phyloP scores from a whole-genome alignment of 495 filamentous ascomycete species.

The Penicillium soppii region DNA sequence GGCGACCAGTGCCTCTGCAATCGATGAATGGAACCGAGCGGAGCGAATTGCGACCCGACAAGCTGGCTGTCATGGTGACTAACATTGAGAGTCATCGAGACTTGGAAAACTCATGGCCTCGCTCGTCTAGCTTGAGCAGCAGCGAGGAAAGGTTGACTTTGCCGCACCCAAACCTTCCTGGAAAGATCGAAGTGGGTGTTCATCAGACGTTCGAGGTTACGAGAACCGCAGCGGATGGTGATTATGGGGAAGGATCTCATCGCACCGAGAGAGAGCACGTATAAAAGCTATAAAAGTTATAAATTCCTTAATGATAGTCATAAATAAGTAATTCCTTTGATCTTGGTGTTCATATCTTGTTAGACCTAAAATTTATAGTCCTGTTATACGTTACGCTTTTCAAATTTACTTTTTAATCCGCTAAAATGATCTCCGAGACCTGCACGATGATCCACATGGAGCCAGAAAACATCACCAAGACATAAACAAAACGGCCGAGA shows the following conservation, averaged over 20 bases:
- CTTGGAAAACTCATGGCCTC: conserved; percentile 16
- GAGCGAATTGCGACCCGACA: conserved; percentile 33
- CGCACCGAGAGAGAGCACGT: conserved; percentile 26
- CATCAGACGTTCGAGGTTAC: conserved; percentile 40
- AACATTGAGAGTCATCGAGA: conserved; percentile 36
- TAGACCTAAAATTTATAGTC: neutral
- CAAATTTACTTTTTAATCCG: no score
- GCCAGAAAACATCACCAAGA: no score
- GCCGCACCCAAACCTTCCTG: conserved; percentile 2
- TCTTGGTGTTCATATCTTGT: no score
- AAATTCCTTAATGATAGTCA: no score
- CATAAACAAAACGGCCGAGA: no score
- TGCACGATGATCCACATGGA: no score
- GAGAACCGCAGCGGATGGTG: conserved; percentile 21
- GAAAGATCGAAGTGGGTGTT: conserved; percentile 30
- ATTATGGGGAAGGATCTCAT: conserved; percentile 4
- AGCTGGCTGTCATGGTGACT: conserved; percentile 38
- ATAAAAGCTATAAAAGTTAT: no score
- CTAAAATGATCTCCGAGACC: no score
- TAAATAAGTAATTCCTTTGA: no score
- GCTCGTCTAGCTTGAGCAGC: conserved; percentile 21
- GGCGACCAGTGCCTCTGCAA: conserved; percentile 23
- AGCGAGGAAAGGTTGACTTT: conserved; percentile 38
- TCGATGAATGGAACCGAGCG: conserved; percentile 27
- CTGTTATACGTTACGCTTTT: no score